Conservation (phyloP, 2,329 filamentous ascomycete species). For the Elsinoe perseae region DNA sequence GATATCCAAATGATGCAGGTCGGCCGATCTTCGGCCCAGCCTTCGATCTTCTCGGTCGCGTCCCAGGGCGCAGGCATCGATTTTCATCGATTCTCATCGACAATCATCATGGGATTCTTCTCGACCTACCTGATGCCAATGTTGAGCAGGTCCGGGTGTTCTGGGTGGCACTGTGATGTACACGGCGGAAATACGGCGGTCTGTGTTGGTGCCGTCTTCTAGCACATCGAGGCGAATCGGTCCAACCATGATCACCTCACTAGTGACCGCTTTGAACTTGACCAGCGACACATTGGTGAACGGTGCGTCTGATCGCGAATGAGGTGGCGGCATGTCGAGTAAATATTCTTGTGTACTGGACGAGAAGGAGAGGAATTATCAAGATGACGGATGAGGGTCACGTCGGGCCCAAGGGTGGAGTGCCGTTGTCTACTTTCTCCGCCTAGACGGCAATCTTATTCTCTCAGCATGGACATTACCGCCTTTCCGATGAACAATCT, state of each 20-base stretch:
- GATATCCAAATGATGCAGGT: neutral
- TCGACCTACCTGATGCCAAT: constrained; percentile 40
- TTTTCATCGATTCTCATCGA: neutral
- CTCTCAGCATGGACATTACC: neutral
- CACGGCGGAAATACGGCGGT: constrained; percentile 43
- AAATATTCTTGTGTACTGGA: neutral
- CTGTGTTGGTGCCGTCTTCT: constrained; percentile 19
- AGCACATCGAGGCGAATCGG: constrained; percentile 7
- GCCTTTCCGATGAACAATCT: neutral
- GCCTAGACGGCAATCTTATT: neutral
- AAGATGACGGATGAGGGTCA: constrained; percentile 29
- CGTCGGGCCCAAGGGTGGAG: constrained; percentile 27
- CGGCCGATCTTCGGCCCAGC: neutral
- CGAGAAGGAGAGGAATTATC: neutral
- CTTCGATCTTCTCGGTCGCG: neutral
- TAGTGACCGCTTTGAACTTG: neutral
- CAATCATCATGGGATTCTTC: neutral
- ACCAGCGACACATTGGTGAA: neutral
- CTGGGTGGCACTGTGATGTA: constrained; percentile 44
- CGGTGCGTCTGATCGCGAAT: neutral
- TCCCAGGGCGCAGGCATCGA: neutral
- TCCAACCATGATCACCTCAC: constrained; percentile 5
- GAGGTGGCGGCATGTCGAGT: constrained; percentile 1
- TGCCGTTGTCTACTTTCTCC: neutral
- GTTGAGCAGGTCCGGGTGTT: constrained; percentile 41